These are phyloP conservation scores for Jamesozyma lodderae DNA, from an alignment of 805 yeast genomes.

Conservation along the genomic window DNA sequence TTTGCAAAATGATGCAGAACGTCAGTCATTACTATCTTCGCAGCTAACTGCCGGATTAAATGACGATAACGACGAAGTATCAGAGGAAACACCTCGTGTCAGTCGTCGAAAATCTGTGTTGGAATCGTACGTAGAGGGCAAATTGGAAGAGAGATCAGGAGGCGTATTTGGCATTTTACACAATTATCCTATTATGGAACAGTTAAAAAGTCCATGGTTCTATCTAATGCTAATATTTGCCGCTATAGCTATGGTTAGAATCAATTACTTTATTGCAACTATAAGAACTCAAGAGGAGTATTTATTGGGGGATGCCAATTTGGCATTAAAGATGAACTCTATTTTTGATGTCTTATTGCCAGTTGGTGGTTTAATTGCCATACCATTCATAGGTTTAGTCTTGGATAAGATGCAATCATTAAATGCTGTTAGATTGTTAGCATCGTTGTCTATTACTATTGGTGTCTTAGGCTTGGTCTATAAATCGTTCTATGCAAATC, in stretches of 20 bases:
- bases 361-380: slow-evolving; percentile 75
- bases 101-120: slow-evolving; percentile 43
- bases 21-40: slow-evolving; percentile 26
- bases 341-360: slow-evolving; percentile 85
- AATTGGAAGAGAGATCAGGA: slow-evolving; percentile 48
- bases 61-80: background rate
- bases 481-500: slow-evolving; percentile 37
- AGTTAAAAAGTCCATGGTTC: slow-evolving; percentile 60
- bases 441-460: slow-evolving; percentile 47
- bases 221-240: slow-evolving; percentile 68
- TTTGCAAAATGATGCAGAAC: slow-evolving; percentile 37
- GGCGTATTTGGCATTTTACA: slow-evolving; percentile 70
- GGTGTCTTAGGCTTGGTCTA: slow-evolving; percentile 66
- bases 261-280: slow-evolving; percentile 90
- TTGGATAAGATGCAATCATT: slow-evolving; percentile 67
- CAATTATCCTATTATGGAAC: slow-evolving; percentile 42
- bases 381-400: slow-evolving; percentile 77
- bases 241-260: slow-evolving; percentile 80
- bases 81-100: slow-evolving; percentile 1
- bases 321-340: slow-evolving; percentile 52
- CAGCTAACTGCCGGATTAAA: slow-evolving; percentile 5
- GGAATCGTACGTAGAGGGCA: slow-evolving; percentile 36
- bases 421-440: slow-evolving; percentile 43
- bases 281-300: slow-evolving; percentile 72
- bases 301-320: slow-evolving; percentile 43